phyloP scores from a whole-genome alignment of 176 grass and related monocot genomes.

The Oryza coarctata region DNA sequence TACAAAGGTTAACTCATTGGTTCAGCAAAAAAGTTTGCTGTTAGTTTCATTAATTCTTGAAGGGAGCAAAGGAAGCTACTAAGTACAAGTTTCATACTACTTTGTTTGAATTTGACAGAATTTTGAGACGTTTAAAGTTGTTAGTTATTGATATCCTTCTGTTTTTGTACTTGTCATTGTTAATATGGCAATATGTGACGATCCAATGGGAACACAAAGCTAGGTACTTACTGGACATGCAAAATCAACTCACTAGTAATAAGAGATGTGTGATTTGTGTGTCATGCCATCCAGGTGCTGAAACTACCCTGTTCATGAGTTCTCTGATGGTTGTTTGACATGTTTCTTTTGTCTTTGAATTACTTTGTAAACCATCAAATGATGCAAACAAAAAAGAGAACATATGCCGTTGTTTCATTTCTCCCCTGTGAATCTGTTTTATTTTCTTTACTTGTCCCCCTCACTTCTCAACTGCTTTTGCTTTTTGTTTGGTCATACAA shows the following conservation, averaged over 20 bases:
- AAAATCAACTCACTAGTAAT: not conserved
- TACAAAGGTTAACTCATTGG: not conserved
- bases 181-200: not conserved
- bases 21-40: not conserved
- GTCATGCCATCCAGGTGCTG: constrained; percentile 27
- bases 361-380: not conserved
- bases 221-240: not conserved
- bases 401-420: not conserved
- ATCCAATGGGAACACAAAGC: not conserved
- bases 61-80: not conserved
- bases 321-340: not conserved
- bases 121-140: not conserved
- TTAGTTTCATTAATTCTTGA: not conserved
- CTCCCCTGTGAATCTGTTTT: not conserved
- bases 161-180: not conserved
- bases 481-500: constrained; percentile 24
- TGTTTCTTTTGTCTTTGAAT: not conserved
- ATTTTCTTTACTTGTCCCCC: not conserved
- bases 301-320: constrained; percentile 19
- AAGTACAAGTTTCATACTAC: not conserved
- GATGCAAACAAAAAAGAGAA: not conserved
- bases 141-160: not conserved
- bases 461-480: not conserved
- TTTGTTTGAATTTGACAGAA: not conserved
- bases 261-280: not conserved